These are phyloP conservation scores for Orbilia blumenaviensis DNA, from an alignment of 2,329 filamentous ascomycete genomes.

Conservation along the genomic window DNA sequence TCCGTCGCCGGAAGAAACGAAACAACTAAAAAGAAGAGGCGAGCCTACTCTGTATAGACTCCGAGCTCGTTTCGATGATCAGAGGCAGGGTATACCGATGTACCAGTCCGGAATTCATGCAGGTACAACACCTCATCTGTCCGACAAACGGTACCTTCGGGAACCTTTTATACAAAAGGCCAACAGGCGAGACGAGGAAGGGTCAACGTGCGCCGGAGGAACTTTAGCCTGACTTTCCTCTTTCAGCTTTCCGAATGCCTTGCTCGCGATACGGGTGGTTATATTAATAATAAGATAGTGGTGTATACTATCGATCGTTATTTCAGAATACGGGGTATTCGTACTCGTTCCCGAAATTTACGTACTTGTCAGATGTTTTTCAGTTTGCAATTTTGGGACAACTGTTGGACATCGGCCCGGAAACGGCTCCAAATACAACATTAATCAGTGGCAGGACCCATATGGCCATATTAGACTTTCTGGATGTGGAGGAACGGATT, in stretches of 20 bases:
- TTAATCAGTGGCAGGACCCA: too few relatives aligned
- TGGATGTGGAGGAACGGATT: background rate
- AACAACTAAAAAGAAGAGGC: background rate
- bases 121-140: background rate
- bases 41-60: background rate
- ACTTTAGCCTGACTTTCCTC: conserved; percentile 4
- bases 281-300: background rate
- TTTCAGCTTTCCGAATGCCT: background rate
- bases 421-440: too few relatives aligned
- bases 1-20: background rate
- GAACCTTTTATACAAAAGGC: background rate
- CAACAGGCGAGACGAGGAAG: background rate
- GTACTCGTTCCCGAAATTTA: background rate
- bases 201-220: too few relatives aligned
- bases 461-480: too few relatives aligned
- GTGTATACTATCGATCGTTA: background rate
- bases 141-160: background rate
- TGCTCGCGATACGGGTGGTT: background rate
- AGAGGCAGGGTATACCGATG: conserved; percentile 23
- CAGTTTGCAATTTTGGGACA: background rate
- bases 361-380: background rate
- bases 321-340: background rate
- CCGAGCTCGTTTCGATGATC: background rate
- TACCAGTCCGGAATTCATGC: conserved; percentile 11
- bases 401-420: background rate